Evolutionary conservation across 2,329 filamentous ascomycete genomes (phyloP).

Genomic region (Daldinia sp.): DNA sequence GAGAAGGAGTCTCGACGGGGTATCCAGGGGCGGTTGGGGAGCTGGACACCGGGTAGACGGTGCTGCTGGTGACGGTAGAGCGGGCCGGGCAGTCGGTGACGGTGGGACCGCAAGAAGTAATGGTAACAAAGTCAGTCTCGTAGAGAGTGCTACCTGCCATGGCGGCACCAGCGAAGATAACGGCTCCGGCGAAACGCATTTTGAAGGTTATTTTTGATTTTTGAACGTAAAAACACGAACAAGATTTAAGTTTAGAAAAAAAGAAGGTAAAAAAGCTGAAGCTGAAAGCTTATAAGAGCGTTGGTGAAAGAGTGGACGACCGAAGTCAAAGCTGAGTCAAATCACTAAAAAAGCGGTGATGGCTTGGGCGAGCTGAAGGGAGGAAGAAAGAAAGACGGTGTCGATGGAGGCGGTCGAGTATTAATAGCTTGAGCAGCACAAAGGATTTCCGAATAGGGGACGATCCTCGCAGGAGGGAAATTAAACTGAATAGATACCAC

Average conservation of each 20-base stretch:
- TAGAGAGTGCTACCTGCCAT: conserved; percentile 63
- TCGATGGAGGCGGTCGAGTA: conserved; percentile 56
- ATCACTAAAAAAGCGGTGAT: conserved; percentile 54
- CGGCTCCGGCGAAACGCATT: conserved; percentile 71
- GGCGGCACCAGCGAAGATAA: conserved; percentile 63
- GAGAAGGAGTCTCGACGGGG: conserved; percentile 45
- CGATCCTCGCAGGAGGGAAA: conserved; percentile 49
- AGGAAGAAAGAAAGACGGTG: conserved; percentile 46
- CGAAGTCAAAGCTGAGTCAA: conserved; percentile 63
- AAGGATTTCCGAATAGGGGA: conserved; percentile 48
- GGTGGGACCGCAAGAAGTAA: conserved; percentile 70
- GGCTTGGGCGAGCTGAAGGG: conserved; percentile 60
- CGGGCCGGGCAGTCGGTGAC: conserved; percentile 72
- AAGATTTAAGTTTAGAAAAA: conserved; percentile 49
- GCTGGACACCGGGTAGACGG: conserved; percentile 55
- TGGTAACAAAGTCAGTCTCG: conserved; percentile 69
- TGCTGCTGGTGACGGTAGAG: conserved; percentile 57
- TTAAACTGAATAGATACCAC: conserved; percentile 47
- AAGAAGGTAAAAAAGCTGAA: conserved; percentile 51
- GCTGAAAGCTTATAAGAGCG: conserved; percentile 49
- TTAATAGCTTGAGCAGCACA: conserved; percentile 58
- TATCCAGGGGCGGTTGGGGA: conserved; percentile 37
- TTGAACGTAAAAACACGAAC: conserved; percentile 50
- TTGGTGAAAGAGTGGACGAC: conserved; percentile 67
- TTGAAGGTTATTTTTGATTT: conserved; percentile 58